Percentiles rank a stretch among this genome's conserved stretches.
Conservation (phyloP, 2,329 filamentous ascomycete species). For the Aspergillus ustus region DNA sequence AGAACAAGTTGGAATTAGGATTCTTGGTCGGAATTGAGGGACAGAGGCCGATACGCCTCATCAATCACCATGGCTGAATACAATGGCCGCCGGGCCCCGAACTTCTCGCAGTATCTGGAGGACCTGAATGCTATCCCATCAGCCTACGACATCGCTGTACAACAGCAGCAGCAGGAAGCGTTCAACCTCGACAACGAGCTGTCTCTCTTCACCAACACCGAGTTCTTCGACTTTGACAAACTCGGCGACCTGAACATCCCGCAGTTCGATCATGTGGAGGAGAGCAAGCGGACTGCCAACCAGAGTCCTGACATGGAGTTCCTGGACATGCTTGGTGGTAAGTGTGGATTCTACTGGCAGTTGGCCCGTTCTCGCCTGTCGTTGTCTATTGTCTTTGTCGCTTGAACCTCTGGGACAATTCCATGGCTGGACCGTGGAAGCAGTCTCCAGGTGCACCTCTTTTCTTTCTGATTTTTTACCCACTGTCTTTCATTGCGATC, state of each 20-base stretch:
- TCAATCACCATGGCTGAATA: constrained; percentile 68
- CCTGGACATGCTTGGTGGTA: constrained; percentile 48
- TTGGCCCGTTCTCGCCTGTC: background rate
- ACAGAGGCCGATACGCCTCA: constrained; percentile 21
- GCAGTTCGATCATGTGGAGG: constrained; percentile 37
- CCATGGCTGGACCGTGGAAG: background rate
- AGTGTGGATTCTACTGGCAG: constrained; percentile 28
- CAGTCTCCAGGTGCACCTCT: constrained; percentile 2
- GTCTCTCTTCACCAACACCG: constrained; percentile 79
- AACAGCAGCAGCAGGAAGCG: constrained; percentile 64
- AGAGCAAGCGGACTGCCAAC: constrained; percentile 29
- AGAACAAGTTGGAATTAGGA: background rate
- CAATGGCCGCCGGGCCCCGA: constrained; percentile 77
- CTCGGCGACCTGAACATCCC: constrained; percentile 41
- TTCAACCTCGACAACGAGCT: constrained; percentile 73
- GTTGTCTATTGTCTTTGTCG: background rate
- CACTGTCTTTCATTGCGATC: constrained; percentile 8
- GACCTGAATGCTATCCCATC: constrained; percentile 76
- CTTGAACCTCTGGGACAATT: background rate
- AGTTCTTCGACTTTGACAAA: constrained; percentile 78
- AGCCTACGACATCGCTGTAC: constrained; percentile 64
- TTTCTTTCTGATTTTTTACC: constrained; percentile 6
- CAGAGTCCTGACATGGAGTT: constrained; percentile 43
- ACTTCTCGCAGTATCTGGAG: constrained; percentile 87
- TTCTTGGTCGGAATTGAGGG: background rate